Base-by-base conservation (phyloP, 202 grass and related monocot species). In the Saccharum hybrid region DNA sequence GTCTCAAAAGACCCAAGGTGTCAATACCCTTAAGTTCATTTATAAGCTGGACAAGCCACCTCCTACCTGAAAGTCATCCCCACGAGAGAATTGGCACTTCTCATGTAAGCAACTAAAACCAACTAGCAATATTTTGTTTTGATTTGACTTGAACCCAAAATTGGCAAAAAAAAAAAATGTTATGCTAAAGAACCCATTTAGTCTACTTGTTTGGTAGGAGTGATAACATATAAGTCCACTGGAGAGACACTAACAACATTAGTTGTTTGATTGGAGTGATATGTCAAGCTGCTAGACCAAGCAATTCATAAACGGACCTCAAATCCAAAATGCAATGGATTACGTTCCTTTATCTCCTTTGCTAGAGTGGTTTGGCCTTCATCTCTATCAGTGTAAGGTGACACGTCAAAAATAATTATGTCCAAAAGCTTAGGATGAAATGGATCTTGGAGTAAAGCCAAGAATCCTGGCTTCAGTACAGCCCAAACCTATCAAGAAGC, bases 371-470 rank as follows among this genome's bases (percentile, higher is more conserved):
- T 48, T 78, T 63, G 70, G 0, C 63, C 80, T 57, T 91, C 79
- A 82, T 90, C 86, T 85, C 56, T 82, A 79, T 85, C 77, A 61
- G 80, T 75, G 80, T 30, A 12, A 69, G 82, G 87, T 71, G 90
- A 91, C 62, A 84, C 90, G 72, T 97, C 94, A 80, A 97, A 93
- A 63, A 91, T 81, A 68, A 93, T 49, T 72, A 97, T 97, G 87
- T 97, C 91, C 59, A 97, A 82, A 77, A 97, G 89, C 76, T 97
- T 89, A 76, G 84, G 86, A 91, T 93, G 89, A 86, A 93, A 93
- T 41, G 90, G 94, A 78, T 96, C 91, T 78, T 93, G 79, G 48
- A 96, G 89, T 71, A 96, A 91, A 80, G 86, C 90, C 79, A 96
- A 89, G 71, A 96, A 96, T 80, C 94, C 90, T 46, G 94, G 90